Evolutionary conservation across 495 filamentous ascomycete species (phyloP).

Genomic region (Xylaria palmicola): DNA sequence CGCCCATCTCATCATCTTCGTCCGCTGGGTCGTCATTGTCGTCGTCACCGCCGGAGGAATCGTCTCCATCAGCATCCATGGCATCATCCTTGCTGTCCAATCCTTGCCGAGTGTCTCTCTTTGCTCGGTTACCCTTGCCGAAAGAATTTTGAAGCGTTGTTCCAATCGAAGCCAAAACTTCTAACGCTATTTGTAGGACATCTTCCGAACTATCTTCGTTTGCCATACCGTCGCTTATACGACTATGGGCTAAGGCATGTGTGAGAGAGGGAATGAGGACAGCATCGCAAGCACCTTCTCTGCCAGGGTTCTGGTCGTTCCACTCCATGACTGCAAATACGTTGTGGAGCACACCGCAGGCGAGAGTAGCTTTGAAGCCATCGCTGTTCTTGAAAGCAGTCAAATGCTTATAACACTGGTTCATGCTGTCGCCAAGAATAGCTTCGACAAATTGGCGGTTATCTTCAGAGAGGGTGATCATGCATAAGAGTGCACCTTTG

Average conservation of each 20-base stretch:
- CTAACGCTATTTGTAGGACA: conserved; percentile 50
- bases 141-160: conserved; percentile 50
- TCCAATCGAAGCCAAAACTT: conserved; percentile 59
- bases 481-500: conserved; percentile 48
- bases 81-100: conserved; percentile 33
- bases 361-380: conserved; percentile 40
- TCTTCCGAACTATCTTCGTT: conserved; percentile 34
- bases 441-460: conserved; percentile 44
- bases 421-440: conserved; percentile 39
- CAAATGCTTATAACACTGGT: conserved; percentile 38
- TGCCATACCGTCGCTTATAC: conserved; percentile 18
- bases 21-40: conserved; percentile 32
- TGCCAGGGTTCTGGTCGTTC: conserved; percentile 48
- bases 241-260: conserved; percentile 33
- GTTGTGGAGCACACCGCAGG: conserved; percentile 55
- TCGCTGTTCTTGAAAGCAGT: conserved; percentile 32
- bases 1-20: conserved; percentile 37
- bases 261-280: conserved; percentile 45
- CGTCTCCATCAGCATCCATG: conserved; percentile 36
- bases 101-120: conserved; percentile 29
- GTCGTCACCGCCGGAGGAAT: conserved; percentile 26
- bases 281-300: conserved; percentile 47
- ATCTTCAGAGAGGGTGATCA: conserved; percentile 57
- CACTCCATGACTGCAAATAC: conserved; percentile 46
- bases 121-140: conserved; percentile 35